Percentiles rank a stretch among this genome's conserved stretches.
These are phyloP conservation scores for Oligophagozyma castellii DNA, from an alignment of 1,139 yeast genomes.

Conservation along the genomic window DNA sequence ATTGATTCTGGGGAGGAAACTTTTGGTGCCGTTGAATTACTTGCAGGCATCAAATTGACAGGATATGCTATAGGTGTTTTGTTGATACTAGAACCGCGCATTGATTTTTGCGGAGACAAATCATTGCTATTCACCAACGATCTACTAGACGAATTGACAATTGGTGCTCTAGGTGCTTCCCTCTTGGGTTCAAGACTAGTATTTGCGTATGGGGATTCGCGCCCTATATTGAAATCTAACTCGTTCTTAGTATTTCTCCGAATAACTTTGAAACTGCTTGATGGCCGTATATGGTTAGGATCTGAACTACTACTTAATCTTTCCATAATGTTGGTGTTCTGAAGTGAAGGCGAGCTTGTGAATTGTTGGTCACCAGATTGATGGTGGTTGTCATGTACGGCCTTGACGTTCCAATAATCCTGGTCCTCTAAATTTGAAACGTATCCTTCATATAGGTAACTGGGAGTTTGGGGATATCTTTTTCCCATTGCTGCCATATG, in stretches of 20 bases:
- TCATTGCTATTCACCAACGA: conserved; percentile 7
- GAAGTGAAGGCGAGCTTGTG: conserved; percentile 1
- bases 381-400: conserved; percentile 12
- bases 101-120: conserved; percentile 6
- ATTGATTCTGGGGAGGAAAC: conserved; percentile 6
- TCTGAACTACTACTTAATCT: conserved; percentile 6
- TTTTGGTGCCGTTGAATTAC: conserved; percentile 5
- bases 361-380: conserved; percentile 7
- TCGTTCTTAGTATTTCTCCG: conserved; percentile 49
- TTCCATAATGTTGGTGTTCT: conserved; percentile 1
- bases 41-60: conserved; percentile 5
- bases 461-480: conserved; percentile 24
- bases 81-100: conserved; percentile 7
- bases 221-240: conserved; percentile 68
- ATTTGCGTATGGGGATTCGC: conserved; percentile 55
- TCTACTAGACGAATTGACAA: conserved; percentile 23
- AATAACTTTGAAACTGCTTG: conserved; percentile 45
- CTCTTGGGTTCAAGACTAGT: conserved; percentile 44
- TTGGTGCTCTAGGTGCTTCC: conserved; percentile 55
- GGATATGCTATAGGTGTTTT: background rate
- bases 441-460: conserved; percentile 18
- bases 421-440: conserved; percentile 24
- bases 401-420: conserved; percentile 58
- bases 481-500: conserved; percentile 12
- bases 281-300: background rate